A percentile compares a stretch with the other conserved stretches of the same genome.
These are phyloP conservation scores for Phaeosphaeriaceae sp. DNA, from an alignment of 2,329 filamentous ascomycete genomes.

Conservation along the genomic window DNA sequence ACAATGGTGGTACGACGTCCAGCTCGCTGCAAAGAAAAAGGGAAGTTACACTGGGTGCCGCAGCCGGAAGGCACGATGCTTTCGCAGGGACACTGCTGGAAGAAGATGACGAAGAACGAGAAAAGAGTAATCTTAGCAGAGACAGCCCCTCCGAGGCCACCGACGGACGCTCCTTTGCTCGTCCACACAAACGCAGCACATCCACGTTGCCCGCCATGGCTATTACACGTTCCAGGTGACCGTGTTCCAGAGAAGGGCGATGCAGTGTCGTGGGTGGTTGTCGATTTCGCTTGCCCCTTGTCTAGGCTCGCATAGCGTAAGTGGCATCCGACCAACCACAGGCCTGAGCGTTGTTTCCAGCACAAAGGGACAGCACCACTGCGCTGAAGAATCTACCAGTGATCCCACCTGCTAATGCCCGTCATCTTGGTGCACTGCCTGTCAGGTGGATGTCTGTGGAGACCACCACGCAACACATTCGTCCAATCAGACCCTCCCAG, in stretches of 20 bases:
- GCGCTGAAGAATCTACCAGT: slow-evolving; percentile 30
- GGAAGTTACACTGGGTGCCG: slow-evolving; percentile 12
- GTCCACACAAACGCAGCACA: slow-evolving; percentile 19
- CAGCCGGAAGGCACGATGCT: slow-evolving; percentile 27
- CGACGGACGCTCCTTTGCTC: slow-evolving; percentile 12
- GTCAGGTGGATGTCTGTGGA: slow-evolving; percentile 13
- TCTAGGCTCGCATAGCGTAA: not conserved
- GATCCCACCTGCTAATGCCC: slow-evolving; percentile 24
- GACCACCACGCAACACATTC: slow-evolving; percentile 8
- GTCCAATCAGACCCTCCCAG: slow-evolving; percentile 31
- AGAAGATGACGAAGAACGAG: slow-evolving; percentile 18
- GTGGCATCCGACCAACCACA: not conserved
- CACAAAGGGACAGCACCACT: slow-evolving; percentile 21
- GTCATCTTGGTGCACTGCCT: slow-evolving; percentile 37
- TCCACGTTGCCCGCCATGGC: slow-evolving; percentile 16
- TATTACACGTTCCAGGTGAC: slow-evolving; percentile 28
- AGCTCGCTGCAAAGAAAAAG: slow-evolving; percentile 13
- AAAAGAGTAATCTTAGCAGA: slow-evolving; percentile 20
- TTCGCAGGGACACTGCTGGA: slow-evolving; percentile 8
- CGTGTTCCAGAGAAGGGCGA: slow-evolving; percentile 28
- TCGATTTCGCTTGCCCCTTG: slow-evolving; percentile 1
- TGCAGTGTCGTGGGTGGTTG: slow-evolving; percentile 40
- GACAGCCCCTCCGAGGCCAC: slow-evolving; percentile 11
- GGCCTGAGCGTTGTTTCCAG: not conserved
- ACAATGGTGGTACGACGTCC: slow-evolving; percentile 4